A percentile compares a stretch with the other conserved stretches of the same genome.
These are phyloP conservation scores for Alternaria sp. DNA, from an alignment of 2,329 filamentous ascomycete genomes.

Conservation along the genomic window DNA sequence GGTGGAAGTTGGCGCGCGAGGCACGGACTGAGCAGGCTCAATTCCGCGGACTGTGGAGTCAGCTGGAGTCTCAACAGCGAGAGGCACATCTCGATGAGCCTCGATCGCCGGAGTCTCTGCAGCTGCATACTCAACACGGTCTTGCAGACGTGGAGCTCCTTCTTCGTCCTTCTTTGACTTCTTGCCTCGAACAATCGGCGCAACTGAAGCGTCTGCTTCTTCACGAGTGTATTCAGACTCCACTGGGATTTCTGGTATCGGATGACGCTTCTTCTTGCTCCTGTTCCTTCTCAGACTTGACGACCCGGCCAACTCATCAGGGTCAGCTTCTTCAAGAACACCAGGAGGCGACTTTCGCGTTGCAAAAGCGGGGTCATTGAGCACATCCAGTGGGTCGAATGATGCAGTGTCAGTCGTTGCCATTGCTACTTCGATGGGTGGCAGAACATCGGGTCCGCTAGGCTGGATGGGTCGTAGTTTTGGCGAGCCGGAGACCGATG, in stretches of 20 bases:
- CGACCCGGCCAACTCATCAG: conserved; percentile 43
- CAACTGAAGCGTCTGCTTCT: conserved; percentile 4
- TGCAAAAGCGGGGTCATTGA: conserved; percentile 46
- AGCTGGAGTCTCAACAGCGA: conserved; percentile 41
- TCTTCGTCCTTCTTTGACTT: conserved; percentile 42
- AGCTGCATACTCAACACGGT: conserved; percentile 37
- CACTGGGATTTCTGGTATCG: conserved; percentile 11
- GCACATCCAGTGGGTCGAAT: conserved; percentile 45
- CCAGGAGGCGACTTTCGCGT: conserved; percentile 42
- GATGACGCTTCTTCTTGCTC: conserved; percentile 49
- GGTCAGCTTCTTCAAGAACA: conserved; percentile 45
- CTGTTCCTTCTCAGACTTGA: conserved; percentile 56
- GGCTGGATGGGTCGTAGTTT: conserved; percentile 25
- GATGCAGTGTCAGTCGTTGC: conserved; percentile 43
- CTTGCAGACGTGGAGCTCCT: conserved; percentile 29
- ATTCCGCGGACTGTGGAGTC: conserved; percentile 27
- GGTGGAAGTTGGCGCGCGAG: conserved; percentile 4
- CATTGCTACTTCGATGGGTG: conserved; percentile 42
- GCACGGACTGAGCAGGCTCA: conserved; percentile 15
- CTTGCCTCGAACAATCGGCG: conserved; percentile 33
- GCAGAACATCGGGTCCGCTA: conserved; percentile 32
- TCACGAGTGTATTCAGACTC: neutral
- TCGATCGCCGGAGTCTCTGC: conserved; percentile 42
- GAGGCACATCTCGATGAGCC: conserved; percentile 38
- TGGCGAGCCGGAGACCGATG: conserved; percentile 37